Percentiles rank a stretch among this genome's conserved stretches.
Conservation (phyloP, 805 yeast species). For the Wickerhamiella domercqiae region DNA sequence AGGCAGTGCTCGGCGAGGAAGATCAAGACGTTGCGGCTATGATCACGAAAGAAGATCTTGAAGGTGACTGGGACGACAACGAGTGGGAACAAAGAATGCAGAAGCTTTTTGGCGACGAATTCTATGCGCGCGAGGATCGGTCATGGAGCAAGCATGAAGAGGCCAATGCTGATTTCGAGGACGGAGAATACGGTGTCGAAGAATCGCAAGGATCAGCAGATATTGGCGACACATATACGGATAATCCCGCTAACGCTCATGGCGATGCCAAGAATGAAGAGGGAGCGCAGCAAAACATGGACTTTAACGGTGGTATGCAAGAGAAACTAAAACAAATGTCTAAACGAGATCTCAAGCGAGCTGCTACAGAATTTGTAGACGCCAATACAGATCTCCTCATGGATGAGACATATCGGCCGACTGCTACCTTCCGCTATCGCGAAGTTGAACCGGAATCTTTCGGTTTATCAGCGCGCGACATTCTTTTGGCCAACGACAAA, state of each 20-base stretch:
- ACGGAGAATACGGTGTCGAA: constrained; percentile 14
- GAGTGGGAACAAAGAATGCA: constrained; percentile 86
- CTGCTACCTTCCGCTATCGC: constrained; percentile 60
- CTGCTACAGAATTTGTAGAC: constrained; percentile 69
- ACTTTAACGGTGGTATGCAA: constrained; percentile 8
- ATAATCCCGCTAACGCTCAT: constrained; percentile 5
- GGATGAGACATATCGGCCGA: constrained; percentile 37
- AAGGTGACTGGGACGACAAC: constrained; percentile 75
- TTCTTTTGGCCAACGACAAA: constrained; percentile 75
- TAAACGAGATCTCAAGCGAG: constrained; percentile 42
- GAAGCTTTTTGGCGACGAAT: constrained; percentile 73
- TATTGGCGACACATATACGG: constrained; percentile 12
- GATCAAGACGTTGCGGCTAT: constrained; percentile 48
- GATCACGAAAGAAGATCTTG: constrained; percentile 60
- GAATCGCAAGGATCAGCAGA: constrained; percentile 16
- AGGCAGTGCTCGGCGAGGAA: constrained; percentile 53
- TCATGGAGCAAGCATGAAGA: constrained; percentile 46
- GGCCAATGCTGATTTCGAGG: constrained; percentile 30
- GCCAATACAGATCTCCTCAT: constrained; percentile 47
- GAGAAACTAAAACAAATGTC: constrained; percentile 38
- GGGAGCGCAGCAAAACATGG: background rate
- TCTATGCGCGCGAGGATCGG: constrained; percentile 37
- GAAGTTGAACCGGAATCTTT: constrained; percentile 91
- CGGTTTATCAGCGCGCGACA: constrained; percentile 76
- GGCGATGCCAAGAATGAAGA: constrained; percentile 8